Percentiles rank a stretch among this genome's conserved stretches.
Conservation (phyloP, 345 rosid genomes). For the Cardamine chenopodiifolia region DNA sequence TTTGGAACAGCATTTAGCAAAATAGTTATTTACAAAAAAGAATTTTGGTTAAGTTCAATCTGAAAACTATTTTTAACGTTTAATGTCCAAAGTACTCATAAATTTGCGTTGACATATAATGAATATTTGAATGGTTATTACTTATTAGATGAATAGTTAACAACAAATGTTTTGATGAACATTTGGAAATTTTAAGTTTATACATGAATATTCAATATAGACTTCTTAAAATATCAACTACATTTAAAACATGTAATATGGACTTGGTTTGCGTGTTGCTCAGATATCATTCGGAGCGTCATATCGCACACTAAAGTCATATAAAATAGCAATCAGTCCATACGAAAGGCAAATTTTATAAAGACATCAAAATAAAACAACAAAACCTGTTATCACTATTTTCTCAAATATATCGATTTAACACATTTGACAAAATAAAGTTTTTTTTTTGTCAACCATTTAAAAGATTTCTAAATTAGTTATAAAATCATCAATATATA, state of each 20-base stretch:
- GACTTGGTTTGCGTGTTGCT: constrained; percentile 8
- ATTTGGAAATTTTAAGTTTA: neutral
- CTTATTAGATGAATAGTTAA: neutral
- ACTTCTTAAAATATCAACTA: neutral
- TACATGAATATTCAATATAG: neutral
- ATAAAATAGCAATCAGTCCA: neutral
- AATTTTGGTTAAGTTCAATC: neutral
- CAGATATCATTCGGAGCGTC: constrained; percentile 12
- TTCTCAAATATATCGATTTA: neutral
- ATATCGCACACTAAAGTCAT: neutral
- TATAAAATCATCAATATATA: neutral
- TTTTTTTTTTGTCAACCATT: neutral
- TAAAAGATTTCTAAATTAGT: neutral
- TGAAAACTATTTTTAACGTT: neutral
- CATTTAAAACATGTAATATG: neutral
- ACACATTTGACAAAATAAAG: too few species aligned
- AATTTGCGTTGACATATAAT: neutral
- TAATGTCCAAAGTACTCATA: neutral
- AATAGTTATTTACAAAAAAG: neutral
- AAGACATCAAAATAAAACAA: neutral
- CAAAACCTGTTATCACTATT: neutral
- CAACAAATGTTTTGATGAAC: neutral
- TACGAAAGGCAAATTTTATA: neutral
- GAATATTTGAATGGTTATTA: neutral
- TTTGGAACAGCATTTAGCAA: neutral